A percentile compares a stretch with the other conserved stretches of the same genome.
These are phyloP conservation scores for Boletus reticuloceps DNA, from an alignment of 768 basidiomycete species.

Conservation along the genomic window DNA sequence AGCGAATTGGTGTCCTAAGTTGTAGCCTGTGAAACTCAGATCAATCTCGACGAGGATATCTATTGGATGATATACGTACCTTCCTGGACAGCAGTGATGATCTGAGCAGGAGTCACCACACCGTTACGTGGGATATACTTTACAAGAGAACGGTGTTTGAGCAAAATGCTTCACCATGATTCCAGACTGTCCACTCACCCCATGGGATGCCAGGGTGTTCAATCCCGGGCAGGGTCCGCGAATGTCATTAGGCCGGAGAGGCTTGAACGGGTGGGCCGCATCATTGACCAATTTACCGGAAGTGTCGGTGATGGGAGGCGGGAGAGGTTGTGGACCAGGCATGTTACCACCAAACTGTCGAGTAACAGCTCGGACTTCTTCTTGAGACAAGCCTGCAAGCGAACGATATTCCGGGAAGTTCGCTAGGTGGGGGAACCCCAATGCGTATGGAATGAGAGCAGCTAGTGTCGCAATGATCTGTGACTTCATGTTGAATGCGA, in stretches of 20 bases:
- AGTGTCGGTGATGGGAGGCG: conserved; percentile 16
- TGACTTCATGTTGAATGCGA: no score
- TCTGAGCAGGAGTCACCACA: no score
- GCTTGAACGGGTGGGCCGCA: conserved; percentile 5
- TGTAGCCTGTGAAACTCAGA: no score
- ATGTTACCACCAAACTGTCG: conserved; percentile 7
- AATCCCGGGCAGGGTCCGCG: conserved; percentile 22
- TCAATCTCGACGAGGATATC: no score
- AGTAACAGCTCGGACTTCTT: conserved; percentile 10
- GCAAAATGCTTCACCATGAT: background rate
- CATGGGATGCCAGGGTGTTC: conserved; percentile 22
- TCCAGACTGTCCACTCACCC: conserved; percentile 3
- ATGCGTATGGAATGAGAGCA: no score
- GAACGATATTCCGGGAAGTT: conserved; percentile 17
- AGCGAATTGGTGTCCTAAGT: no score
- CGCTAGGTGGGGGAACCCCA: conserved; percentile 6
- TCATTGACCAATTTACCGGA: conserved; percentile 14
- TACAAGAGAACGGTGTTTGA: no score
- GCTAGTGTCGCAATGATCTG: no score
- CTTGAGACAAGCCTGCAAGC: conserved; percentile 13
- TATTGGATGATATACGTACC: background rate
- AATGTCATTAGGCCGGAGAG: conserved; percentile 12
- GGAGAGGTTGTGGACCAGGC: conserved; percentile 15
- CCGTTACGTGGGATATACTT: no score
- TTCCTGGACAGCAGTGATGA: no score